phyloP scores from a whole-genome alignment of 768 basidiomycete species.

The Tephrocybe rancida region DNA sequence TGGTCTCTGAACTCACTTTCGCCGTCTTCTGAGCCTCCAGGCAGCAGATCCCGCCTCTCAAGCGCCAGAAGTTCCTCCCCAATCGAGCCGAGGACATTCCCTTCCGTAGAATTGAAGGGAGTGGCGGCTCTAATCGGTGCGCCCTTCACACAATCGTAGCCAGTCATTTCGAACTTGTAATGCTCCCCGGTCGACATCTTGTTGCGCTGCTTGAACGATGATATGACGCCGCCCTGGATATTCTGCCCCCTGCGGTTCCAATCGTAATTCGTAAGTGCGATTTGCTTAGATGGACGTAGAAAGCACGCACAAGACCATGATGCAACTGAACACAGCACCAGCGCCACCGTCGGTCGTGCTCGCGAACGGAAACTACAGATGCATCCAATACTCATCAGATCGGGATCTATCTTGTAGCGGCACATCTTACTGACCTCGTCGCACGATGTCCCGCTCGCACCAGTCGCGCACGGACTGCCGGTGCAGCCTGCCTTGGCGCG shows the following conservation, averaged over 20 bases:
- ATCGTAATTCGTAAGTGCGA: neutral
- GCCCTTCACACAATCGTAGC: conserved; percentile 11
- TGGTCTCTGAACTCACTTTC: conserved; percentile 2
- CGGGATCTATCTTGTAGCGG: too few relatives aligned
- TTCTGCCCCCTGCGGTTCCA: conserved; percentile 10
- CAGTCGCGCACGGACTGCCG: conserved; percentile 8
- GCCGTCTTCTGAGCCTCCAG: conserved; percentile 8
- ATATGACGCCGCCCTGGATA: conserved; percentile 17
- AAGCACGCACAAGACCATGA: conserved; percentile 7
- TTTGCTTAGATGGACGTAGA: neutral
- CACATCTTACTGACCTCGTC: conserved; percentile 5
- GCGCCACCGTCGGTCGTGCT: conserved; percentile 16
- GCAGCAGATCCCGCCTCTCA: conserved; percentile 5
- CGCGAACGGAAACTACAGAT: conserved; percentile 16
- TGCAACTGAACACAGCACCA: conserved; percentile 14
- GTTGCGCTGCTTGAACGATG: conserved; percentile 10
- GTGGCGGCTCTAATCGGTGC: neutral
- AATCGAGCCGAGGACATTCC: neutral
- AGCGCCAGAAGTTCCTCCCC: neutral
- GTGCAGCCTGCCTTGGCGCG: conserved; percentile 6
- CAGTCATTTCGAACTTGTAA: conserved; percentile 9
- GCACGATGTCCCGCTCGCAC: conserved; percentile 7
- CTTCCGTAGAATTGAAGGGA: too few relatives aligned
- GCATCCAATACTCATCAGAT: neutral
- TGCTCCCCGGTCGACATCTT: neutral